phyloP scores from a whole-genome alignment of 805 yeast species.

The Trichomonascus vanleenenianus region DNA sequence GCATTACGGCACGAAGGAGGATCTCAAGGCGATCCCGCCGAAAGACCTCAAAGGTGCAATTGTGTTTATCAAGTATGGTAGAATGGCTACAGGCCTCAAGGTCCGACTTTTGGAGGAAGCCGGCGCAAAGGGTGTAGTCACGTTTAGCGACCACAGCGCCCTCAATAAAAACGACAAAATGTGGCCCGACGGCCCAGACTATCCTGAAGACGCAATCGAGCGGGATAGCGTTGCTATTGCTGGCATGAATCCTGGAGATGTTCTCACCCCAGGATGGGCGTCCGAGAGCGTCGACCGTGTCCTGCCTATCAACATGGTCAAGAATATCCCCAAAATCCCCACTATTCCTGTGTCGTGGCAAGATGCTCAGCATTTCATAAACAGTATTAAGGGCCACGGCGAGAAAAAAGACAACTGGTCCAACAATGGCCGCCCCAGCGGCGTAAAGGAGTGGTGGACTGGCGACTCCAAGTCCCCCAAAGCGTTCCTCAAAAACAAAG shows the following conservation, averaged over 20 bases:
- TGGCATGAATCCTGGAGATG: slow-evolving; percentile 61
- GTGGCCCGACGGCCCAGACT: slow-evolving; percentile 30
- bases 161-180: slow-evolving; percentile 10
- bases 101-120: slow-evolving; percentile 44
- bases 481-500: slow-evolving; percentile 32
- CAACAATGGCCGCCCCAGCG: slow-evolving; percentile 24
- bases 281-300: slow-evolving; percentile 35
- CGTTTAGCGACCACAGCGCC: slow-evolving; percentile 40
- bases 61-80: slow-evolving; percentile 50
- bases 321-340: slow-evolving; percentile 63
- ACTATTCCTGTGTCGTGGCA: slow-evolving; percentile 69
- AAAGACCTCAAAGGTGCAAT: slow-evolving; percentile 41
- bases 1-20: slow-evolving; percentile 55
- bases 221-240: slow-evolving; percentile 30
- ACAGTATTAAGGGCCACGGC: slow-evolving; percentile 34
- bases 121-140: slow-evolving; percentile 61
- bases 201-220: slow-evolving; percentile 41
- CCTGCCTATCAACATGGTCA: slow-evolving; percentile 41
- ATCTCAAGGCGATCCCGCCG: slow-evolving; percentile 35
- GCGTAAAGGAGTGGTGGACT: slow-evolving; percentile 36
- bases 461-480: slow-evolving; percentile 28
- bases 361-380: slow-evolving; percentile 47
- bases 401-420: slow-evolving; percentile 21
- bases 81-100: slow-evolving; percentile 43
- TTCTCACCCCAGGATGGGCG: slow-evolving; percentile 72